Evolutionary conservation across 805 yeast genomes (phyloP), one percentile per base, ranked within the genome.

Genomic region (Metschnikowia similis): DNA sequence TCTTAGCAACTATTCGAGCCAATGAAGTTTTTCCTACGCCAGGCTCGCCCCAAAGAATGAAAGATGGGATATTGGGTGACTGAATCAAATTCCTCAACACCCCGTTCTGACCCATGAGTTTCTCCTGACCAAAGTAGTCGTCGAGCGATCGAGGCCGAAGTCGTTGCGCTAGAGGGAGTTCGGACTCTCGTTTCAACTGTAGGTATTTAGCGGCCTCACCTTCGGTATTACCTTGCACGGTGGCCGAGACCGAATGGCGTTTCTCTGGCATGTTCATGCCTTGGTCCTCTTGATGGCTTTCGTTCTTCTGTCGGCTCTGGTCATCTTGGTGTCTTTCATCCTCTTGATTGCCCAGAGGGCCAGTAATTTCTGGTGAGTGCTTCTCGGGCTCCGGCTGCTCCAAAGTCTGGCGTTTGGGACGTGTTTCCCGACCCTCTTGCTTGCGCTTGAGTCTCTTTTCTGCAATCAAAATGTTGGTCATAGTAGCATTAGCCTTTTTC

Each of bases 11-110:
- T 6, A 73, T 71, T 26, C 78, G 56, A 1, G 76, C 76, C 41
- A 73, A 56, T 0, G 76, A 63, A 0, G 78, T 73, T 50, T 73
- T 73, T 0, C 78, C 78, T 8, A 71, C 74, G 0, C 78, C 78
- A 0, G 78, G 78, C 2, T 61, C 64, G 2, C 78, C 78, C 77
- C 77, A 73, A 9, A 73, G 59, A 2, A 73, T 59, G 45, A 73
- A 71, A 0, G 77, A 72, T 0, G 77, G 75, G 1, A 73, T 64
- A 14, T 62, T 63, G 37, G 63, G 66, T 0, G 75, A 58, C 21
- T 59, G 53, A 2, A 71, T 62, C n/a, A 70, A 60, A 48, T 67
- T 70, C 17, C 71, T 63, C 17, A 72, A 54, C 1, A 68, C 41
- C 2, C 77, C 79, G 48, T 66, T 60, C 6, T 62, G 59, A 0